phyloP scores from a whole-genome alignment of 2,329 filamentous ascomycete species.

The Metarhizium humberi region DNA sequence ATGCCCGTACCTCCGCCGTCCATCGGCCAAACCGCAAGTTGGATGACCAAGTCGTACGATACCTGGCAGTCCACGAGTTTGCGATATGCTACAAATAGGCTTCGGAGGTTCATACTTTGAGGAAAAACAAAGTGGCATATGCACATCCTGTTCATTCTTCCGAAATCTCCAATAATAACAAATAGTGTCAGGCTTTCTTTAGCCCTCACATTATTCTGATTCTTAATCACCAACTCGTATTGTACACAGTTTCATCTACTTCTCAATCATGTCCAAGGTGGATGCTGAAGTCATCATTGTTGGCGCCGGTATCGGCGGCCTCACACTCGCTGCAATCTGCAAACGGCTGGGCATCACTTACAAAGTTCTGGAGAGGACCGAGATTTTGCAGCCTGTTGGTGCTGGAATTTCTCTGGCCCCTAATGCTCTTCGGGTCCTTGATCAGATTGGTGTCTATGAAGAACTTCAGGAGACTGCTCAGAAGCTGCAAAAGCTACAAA shows the following conservation, averaged over 20 bases:
- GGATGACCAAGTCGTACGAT: not conserved
- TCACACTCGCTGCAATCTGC: conserved; percentile 10
- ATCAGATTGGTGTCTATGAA: conserved; percentile 11
- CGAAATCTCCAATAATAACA: too few relatives aligned
- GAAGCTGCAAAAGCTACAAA: conserved; percentile 8
- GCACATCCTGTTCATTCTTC: too few relatives aligned
- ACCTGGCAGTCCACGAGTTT: not conserved
- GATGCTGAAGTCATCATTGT: conserved; percentile 13
- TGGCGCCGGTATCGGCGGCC: conserved; percentile 13
- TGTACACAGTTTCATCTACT: not conserved
- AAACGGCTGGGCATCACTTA: conserved; percentile 9
- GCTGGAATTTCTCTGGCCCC: conserved; percentile 12
- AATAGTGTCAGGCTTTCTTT: too few relatives aligned
- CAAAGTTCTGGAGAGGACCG: conserved; percentile 10
- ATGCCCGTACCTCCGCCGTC: not conserved
- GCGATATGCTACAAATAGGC: not conserved
- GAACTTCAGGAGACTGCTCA: conserved; percentile 4
- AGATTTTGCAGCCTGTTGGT: conserved; percentile 7
- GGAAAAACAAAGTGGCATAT: not conserved
- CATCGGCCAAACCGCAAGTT: not conserved
- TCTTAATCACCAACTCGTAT: too few relatives aligned
- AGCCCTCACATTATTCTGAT: too few relatives aligned
- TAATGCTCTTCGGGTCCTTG: conserved; percentile 9
- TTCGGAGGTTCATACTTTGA: not conserved
- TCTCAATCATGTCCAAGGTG: not conserved